Evolutionary conservation across 192 early-diverging fungal species (phyloP).

Genomic region (Coemansia sp.): DNA sequence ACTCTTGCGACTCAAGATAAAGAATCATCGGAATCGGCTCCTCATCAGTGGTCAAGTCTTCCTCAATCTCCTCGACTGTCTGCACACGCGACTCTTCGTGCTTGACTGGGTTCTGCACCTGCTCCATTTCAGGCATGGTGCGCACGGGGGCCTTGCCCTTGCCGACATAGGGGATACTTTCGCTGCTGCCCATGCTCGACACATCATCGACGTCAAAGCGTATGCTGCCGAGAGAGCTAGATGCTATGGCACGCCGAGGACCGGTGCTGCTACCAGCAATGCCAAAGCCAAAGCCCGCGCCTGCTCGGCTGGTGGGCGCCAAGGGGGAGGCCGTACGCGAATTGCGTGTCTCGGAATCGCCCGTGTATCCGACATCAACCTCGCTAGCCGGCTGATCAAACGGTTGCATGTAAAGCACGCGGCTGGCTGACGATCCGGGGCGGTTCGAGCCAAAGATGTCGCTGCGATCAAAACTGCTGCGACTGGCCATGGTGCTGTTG

Average conservation of each 20-base stretch:
- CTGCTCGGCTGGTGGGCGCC: background rate
- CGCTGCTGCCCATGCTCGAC: background rate
- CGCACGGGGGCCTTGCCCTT: slow-evolving; percentile 20
- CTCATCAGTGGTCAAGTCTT: slow-evolving; percentile 35
- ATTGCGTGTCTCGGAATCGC: slow-evolving; percentile 18
- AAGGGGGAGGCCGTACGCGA: background rate
- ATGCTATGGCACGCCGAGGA: background rate
- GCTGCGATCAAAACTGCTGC: slow-evolving; percentile 45
- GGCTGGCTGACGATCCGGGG: slow-evolving; percentile 31
- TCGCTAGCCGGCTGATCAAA: slow-evolving; percentile 19
- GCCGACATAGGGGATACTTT: background rate
- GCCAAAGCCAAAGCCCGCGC: background rate
- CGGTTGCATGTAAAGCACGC: slow-evolving; percentile 36
- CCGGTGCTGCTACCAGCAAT: slow-evolving; percentile 4
- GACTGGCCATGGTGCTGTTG: slow-evolving; percentile 51
- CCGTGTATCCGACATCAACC: slow-evolving; percentile 4
- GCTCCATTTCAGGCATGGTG: slow-evolving; percentile 31
- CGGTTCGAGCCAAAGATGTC: slow-evolving; percentile 16
- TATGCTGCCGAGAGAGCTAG: slow-evolving; percentile 7
- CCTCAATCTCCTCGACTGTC: slow-evolving; percentile 39
- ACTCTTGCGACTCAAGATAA: slow-evolving; percentile 38
- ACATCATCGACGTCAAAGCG: slow-evolving; percentile 6
- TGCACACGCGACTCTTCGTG: slow-evolving; percentile 7
- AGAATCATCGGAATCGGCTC: slow-evolving; percentile 35
- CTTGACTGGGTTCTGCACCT: slow-evolving; percentile 15